A percentile compares a stretch with the other conserved stretches of the same genome.
phyloP scores from a whole-genome alignment of 371 early-diverging fungal species.

The Lichtheimia ornata region DNA sequence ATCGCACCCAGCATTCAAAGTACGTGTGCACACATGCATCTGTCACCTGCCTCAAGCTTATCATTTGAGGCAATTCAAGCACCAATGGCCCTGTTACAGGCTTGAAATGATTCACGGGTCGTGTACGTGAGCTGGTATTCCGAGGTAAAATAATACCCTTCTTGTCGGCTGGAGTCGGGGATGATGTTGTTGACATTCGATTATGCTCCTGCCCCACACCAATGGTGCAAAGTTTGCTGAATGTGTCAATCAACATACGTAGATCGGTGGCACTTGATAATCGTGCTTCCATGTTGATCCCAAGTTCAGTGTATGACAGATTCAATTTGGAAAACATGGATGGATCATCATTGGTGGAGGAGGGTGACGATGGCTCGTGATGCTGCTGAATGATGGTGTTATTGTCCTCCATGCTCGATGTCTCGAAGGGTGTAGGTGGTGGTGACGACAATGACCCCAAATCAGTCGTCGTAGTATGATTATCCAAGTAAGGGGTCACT shows the following conservation, averaged over 20 bases:
- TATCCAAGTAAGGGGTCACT: background rate
- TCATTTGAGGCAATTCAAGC: slow-evolving; percentile 8
- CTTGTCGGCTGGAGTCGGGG: background rate
- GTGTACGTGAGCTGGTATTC: slow-evolving; percentile 33
- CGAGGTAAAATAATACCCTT: slow-evolving; percentile 27
- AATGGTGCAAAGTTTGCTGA: slow-evolving; percentile 14
- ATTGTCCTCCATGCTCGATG: slow-evolving; percentile 6
- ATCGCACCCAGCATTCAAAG: slow-evolving; percentile 49
- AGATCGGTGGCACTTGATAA: slow-evolving; percentile 29
- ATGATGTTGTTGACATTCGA: background rate
- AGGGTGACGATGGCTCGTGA: background rate
- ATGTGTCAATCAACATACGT: slow-evolving; percentile 27
- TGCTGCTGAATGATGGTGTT: slow-evolving; percentile 1
- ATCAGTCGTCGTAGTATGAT: background rate
- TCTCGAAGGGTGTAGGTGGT: slow-evolving; percentile 10
- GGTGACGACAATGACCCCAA: slow-evolving; percentile 1
- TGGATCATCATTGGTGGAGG: too few species aligned
- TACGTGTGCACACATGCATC: slow-evolving; percentile 45
- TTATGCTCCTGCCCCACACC: background rate
- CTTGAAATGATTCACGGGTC: slow-evolving; percentile 40
- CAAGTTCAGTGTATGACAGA: slow-evolving; percentile 29
- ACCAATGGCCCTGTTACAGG: background rate
- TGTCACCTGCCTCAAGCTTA: slow-evolving; percentile 32
- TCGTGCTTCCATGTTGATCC: slow-evolving; percentile 31
- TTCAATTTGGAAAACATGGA: slow-evolving; percentile 21